Base-by-base conservation (phyloP, 2,329 filamentous ascomycete genomes). In the Alternaria longipes region DNA sequence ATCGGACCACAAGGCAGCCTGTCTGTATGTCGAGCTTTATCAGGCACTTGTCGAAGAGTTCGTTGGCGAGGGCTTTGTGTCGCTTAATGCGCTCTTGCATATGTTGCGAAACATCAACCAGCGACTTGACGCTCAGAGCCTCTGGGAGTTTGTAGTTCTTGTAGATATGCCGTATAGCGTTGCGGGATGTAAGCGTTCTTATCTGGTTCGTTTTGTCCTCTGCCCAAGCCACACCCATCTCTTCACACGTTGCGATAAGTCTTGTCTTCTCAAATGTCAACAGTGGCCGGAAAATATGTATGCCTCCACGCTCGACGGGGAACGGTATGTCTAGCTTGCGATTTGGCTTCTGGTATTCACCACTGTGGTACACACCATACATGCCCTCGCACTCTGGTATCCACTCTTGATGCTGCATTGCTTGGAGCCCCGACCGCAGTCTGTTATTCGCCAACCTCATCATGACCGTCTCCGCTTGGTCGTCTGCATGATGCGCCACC, bases 401-500 rank as follows among this genome's bases (percentile, higher is more conserved):
- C 45, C 87, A 86, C 28, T 86, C 83, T 18, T 86, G 82, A 3
- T 82, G 70, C 9, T 84, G 84, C 70, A 97, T 95, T 4, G 91
- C 93, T 16, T 84, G 82, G 30, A 97, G 81, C 0, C 92, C 93
- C n/a, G 85, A 81, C n/a, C 87, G 86, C 3, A 86, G 81, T 70
- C 92, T 90, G 0, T 90, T 89, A 3, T 83, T 82, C 8, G 90
- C 79, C 36, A 98, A 78, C 42, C 95, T 87, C 89, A 93, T 91
- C 50, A 98, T 80, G 4, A 96, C 84, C 0, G 94, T 97, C 80
- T 99, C 95, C 57, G 93, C 91, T 73, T 95, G 92, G 72, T 99
- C 95, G 72, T 97, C 94, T 63, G 86, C 83, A 75, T 99, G 95
- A 74, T 99, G 95, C 4, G 90, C 95, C 28, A 96, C 81, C 40